A percentile compares a stretch with the other conserved stretches of the same genome.
These are phyloP conservation scores for Tolypocladium ophioglossoides DNA, from an alignment of 2,329 filamentous ascomycete species.

Conservation along the genomic window DNA sequence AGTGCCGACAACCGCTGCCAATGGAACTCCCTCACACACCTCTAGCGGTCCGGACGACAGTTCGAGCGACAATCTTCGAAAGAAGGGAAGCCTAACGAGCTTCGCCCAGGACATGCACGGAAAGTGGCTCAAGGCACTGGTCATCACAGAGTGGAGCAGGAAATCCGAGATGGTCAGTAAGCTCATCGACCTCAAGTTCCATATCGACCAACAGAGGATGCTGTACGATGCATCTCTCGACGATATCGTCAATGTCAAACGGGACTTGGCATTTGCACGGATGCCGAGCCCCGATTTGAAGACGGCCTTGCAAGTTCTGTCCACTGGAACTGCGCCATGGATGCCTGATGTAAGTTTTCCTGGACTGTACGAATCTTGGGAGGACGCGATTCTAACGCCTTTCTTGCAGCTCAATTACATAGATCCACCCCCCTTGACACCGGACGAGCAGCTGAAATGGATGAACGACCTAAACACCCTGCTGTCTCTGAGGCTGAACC, in stretches of 20 bases:
- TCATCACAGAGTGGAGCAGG: slow-evolving; percentile 83
- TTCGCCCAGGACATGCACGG: slow-evolving; percentile 73
- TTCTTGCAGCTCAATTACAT: slow-evolving; percentile 59
- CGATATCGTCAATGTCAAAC: slow-evolving; percentile 61
- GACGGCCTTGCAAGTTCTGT: slow-evolving; percentile 77
- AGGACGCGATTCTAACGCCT: slow-evolving; percentile 18
- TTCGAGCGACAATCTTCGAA: slow-evolving; percentile 56
- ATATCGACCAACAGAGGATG: slow-evolving; percentile 54
- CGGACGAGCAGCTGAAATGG: slow-evolving; percentile 62
- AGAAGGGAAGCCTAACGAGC: slow-evolving; percentile 65
- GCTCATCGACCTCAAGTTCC: slow-evolving; percentile 76
- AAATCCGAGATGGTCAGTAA: slow-evolving; percentile 70
- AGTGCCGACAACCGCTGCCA: slow-evolving; percentile 36
- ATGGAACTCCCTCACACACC: slow-evolving; percentile 33
- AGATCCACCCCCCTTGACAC: slow-evolving; percentile 57
- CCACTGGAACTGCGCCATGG: slow-evolving; percentile 65
- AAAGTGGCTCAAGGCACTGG: slow-evolving; percentile 86
- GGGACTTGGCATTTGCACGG: slow-evolving; percentile 59
- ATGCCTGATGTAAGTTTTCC: slow-evolving; percentile 61
- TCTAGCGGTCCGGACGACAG: slow-evolving; percentile 38
- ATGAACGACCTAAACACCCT: slow-evolving; percentile 75
- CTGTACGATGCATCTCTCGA: slow-evolving; percentile 51
- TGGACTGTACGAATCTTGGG: background rate
- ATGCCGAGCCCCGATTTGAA: slow-evolving; percentile 84
- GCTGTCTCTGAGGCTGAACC: slow-evolving; percentile 70